Conservation (phyloP, 2,329 filamentous ascomycete species). For the Epicoccum sorghinum region DNA sequence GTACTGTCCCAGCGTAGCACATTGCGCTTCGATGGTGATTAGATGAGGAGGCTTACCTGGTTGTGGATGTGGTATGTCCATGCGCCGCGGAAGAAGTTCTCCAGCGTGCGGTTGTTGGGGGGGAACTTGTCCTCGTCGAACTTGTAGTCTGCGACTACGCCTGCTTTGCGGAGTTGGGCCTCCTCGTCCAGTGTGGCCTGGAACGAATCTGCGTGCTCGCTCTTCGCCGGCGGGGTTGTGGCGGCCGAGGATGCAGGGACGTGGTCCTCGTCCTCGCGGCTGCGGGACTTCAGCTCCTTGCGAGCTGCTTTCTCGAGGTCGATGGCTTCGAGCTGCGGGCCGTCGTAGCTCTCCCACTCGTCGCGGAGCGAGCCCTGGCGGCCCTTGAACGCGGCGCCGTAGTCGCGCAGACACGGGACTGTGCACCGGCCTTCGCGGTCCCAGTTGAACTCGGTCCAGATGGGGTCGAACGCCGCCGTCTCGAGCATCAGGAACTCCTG, state of each 20-base stretch:
- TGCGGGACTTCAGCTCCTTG: slow-evolving; percentile 36
- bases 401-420: slow-evolving; percentile 61
- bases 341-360: slow-evolving; percentile 61
- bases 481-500: slow-evolving; percentile 64
- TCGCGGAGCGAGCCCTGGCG: slow-evolving; percentile 53
- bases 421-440: slow-evolving; percentile 59
- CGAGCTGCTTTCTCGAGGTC: slow-evolving; percentile 35
- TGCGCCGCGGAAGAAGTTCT: slow-evolving; percentile 62
- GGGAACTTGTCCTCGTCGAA: slow-evolving; percentile 59
- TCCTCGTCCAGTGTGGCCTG: slow-evolving; percentile 50
- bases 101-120: slow-evolving; percentile 61
- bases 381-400: slow-evolving; percentile 59
- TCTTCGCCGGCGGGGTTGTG: slow-evolving; percentile 29
- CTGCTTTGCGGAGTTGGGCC: slow-evolving; percentile 48
- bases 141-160: slow-evolving; percentile 53
- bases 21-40: too few relatives aligned
- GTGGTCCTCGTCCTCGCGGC: slow-evolving; percentile 33
- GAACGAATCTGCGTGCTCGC: slow-evolving; percentile 46
- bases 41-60: slow-evolving; percentile 51
- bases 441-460: slow-evolving; percentile 64
- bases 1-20: not conserved
- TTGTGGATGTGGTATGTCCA: slow-evolving; percentile 66
- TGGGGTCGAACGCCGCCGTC: slow-evolving; percentile 62
- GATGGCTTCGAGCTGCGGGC: slow-evolving; percentile 48
- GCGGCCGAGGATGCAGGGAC: slow-evolving; percentile 37